Conservation (phyloP, 306 rosid genomes). For the Sicyos baderoa region DNA sequence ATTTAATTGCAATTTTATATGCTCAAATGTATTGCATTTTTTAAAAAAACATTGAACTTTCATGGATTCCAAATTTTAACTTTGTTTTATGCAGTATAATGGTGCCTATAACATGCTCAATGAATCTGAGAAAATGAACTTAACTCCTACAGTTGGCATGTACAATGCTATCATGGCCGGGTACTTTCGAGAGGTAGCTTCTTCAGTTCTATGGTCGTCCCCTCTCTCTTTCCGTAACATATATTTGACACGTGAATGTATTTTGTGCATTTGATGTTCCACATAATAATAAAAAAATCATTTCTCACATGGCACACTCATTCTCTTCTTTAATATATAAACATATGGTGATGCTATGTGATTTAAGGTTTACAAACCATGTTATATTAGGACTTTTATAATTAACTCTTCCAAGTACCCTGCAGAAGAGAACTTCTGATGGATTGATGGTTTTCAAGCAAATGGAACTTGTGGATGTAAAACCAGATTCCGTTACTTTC, state of each 20-base stretch:
- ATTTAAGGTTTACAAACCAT: neutral
- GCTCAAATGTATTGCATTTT: conserved; percentile 8
- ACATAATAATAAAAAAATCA: neutral
- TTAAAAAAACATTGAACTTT: conserved; percentile 16
- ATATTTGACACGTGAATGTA: neutral
- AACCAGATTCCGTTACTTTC: conserved; percentile 69
- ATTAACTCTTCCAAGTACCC: conserved; percentile 17
- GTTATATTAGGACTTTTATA: conserved; percentile 2
- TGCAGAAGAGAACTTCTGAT: conserved; percentile 54
- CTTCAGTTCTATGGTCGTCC: conserved; percentile 23
- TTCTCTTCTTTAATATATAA: neutral
- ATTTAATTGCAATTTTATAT: conserved; percentile 21
- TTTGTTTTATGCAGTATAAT: conserved; percentile 46
- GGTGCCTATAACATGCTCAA: conserved; percentile 54
- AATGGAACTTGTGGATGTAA: conserved; percentile 47
- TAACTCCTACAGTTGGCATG: conserved; percentile 43
- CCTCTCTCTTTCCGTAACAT: neutral
- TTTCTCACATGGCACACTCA: too few relatives aligned
- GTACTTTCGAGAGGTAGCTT: conserved; percentile 72
- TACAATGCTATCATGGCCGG: conserved; percentile 85
- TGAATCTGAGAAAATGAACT: conserved; percentile 40
- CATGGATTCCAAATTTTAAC: conserved; percentile 10
- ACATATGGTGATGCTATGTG: neutral
- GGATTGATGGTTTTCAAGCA: conserved; percentile 49
- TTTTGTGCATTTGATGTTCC: neutral